Evolutionary conservation across 108 stramenopile genomes (phyloP).

Genomic region (Schizochytrium sp.): DNA sequence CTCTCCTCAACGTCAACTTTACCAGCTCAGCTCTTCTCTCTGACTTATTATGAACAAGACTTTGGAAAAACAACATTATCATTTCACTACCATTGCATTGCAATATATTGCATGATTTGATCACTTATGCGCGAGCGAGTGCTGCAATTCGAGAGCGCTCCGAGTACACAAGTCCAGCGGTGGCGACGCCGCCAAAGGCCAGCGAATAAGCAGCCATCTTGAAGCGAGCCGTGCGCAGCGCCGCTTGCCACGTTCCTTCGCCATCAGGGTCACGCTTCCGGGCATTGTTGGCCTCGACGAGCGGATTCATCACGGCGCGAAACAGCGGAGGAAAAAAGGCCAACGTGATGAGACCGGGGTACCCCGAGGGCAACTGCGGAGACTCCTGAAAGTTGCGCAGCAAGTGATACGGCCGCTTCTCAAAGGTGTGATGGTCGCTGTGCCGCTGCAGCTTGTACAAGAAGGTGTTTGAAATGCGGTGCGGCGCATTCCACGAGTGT

Average conservation of each 20-base stretch:
- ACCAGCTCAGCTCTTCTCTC: too few species aligned
- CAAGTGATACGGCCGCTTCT: background rate
- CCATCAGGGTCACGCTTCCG: background rate
- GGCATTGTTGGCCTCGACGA: background rate
- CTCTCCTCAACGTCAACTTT: too few species aligned
- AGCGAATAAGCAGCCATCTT: background rate
- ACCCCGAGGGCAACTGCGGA: background rate
- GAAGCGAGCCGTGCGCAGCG: background rate
- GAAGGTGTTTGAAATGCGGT: background rate
- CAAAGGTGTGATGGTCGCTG: constrained; percentile 10
- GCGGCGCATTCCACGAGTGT: constrained; percentile 9
- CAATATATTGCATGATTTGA: too few species aligned
- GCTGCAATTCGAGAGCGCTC: background rate
- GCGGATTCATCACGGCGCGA: background rate
- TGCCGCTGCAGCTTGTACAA: constrained; percentile 8
- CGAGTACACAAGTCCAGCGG: background rate
- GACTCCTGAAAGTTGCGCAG: constrained; percentile 13
- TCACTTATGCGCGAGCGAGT: too few species aligned
- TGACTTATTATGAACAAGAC: too few species aligned
- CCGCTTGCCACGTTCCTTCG: background rate
- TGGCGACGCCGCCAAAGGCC: background rate
- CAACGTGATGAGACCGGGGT: background rate
- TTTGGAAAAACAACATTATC: too few species aligned
- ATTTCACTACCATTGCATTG: too few species aligned
- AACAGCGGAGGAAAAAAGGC: background rate